These are phyloP conservation scores for Juglanconis juglandina DNA, from an alignment of 2,329 filamentous ascomycete species.

Conservation along the genomic window DNA sequence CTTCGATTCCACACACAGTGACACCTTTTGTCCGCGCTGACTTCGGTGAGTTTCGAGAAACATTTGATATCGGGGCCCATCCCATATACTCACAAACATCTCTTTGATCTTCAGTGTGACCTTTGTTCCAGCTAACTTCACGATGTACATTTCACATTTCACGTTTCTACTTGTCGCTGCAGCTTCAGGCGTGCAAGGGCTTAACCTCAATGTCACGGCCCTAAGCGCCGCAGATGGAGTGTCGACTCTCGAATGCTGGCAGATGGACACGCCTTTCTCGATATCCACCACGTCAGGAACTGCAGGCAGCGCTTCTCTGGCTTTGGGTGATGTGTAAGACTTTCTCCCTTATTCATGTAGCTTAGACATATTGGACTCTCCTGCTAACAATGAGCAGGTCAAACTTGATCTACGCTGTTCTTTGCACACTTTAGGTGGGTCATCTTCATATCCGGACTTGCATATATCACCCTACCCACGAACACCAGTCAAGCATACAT, in stretches of 20 bases:
- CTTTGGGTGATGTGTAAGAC: conserved; percentile 26
- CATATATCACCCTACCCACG: conserved; percentile 38
- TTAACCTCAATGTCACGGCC: conserved; percentile 37
- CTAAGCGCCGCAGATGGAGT: conserved; percentile 31
- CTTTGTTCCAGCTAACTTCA: too few species aligned
- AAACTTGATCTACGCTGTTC: conserved; percentile 32
- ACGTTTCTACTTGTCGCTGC: too few species aligned
- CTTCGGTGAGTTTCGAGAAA: too few species aligned
- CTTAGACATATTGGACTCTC: background rate
- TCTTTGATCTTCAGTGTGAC: too few species aligned
- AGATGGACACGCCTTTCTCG: conserved; percentile 34
- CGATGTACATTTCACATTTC: too few species aligned
- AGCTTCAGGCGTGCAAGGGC: background rate
- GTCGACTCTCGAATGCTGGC: conserved; percentile 43
- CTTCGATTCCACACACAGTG: too few species aligned
- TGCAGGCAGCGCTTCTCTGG: conserved; percentile 26
- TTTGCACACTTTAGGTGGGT: conserved; percentile 28
- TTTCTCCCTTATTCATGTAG: background rate
- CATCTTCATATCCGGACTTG: conserved; percentile 35
- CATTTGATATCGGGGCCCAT: too few species aligned
- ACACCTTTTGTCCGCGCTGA: too few species aligned
- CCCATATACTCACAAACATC: too few species aligned
- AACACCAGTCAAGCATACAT: conserved; percentile 34
- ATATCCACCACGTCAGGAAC: conserved; percentile 30
- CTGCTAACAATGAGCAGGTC: conserved; percentile 12